Evolutionary conservation across 2,329 filamentous ascomycete genomes (phyloP), one percentile per base, ranked within the genome.

Genomic region (Penicillium sp.): DNA sequence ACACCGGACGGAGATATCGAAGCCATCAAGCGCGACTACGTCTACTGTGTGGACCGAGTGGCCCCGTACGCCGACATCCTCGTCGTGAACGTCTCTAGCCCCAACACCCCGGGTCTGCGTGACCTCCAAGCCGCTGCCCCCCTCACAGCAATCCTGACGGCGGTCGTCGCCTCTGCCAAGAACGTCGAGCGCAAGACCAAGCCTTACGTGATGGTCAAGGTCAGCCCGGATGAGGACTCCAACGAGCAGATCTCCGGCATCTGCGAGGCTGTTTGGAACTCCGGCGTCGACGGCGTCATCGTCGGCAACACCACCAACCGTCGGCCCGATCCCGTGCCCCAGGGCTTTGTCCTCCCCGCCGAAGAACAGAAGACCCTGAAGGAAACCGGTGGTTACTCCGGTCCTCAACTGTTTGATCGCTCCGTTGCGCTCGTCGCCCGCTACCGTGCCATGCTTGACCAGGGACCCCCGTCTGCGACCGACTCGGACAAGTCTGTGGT

Each of bases 51-150:
- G 4, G 81, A 88, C 52, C 82, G 87, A 43, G 78, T 99, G 36
- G 94, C 88, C 4, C 88, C 83, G 48, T 99, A 96, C 70, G 91
- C 94, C 11, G 94, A 99, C 68, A 88, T 99, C 35, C 78, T 99
- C n/a, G 93, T 97, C 8, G 94, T 99, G 69, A 99, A 99, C 67
- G 94, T 99, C 47, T 96, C 91, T 68, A 95, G 90, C 65, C 94
- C 94, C 25, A 99, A 99, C 76, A 97, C 93, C 0, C 93, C 93
- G 0, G 93, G 94, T 0, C 82, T 97, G 46, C 85, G 94, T 25
- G 88, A 91, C 53, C 79, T 99, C 36, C 94, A 99, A 75, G 89
- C 89, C 2, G 84, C 87, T 0, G 91, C 89, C 61, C 93, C 92
- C 1, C 77, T 99, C 54, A 93, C 91, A 2, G 80, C 84, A 40